These are phyloP conservation scores for Mycena polygramma DNA, from an alignment of 768 basidiomycete genomes.

Conservation along the genomic window DNA sequence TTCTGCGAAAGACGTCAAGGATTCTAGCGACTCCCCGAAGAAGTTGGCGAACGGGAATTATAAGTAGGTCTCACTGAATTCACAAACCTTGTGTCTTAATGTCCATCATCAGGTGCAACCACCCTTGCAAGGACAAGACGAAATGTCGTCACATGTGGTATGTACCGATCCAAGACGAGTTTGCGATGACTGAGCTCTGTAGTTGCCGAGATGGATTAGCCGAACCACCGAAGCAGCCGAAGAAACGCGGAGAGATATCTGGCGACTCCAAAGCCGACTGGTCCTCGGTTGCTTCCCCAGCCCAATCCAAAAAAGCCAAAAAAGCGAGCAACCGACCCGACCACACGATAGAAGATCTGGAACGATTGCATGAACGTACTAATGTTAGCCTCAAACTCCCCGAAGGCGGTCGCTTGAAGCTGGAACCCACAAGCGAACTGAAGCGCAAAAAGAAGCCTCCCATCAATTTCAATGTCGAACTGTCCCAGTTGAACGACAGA, in stretches of 20 bases:
- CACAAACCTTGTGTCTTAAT: background rate
- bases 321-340: constrained; percentile 45
- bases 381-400: constrained; percentile 55
- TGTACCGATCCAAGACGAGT: constrained; percentile 24
- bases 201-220: constrained; percentile 82
- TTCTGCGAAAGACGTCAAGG: background rate
- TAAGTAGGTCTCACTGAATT: constrained; percentile 54
- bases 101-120: constrained; percentile 71
- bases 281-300: constrained; percentile 17
- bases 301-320: constrained; percentile 31
- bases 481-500: constrained; percentile 55
- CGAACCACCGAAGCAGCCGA: constrained; percentile 57
- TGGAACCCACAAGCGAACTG: constrained; percentile 45
- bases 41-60: constrained; percentile 75
- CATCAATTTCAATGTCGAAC: constrained; percentile 65
- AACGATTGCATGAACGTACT: constrained; percentile 58
- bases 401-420: constrained; percentile 60
- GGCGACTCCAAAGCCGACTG: background rate
- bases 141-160: constrained; percentile 85
- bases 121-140: constrained; percentile 82
- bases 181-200: constrained; percentile 18
- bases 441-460: constrained; percentile 47
- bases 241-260: constrained; percentile 34
- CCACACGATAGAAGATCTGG: constrained; percentile 53
- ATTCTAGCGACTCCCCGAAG: constrained; percentile 39